Conservation (phyloP, 2,329 filamentous ascomycete genomes). For the Blastomyces gilchristii region DNA sequence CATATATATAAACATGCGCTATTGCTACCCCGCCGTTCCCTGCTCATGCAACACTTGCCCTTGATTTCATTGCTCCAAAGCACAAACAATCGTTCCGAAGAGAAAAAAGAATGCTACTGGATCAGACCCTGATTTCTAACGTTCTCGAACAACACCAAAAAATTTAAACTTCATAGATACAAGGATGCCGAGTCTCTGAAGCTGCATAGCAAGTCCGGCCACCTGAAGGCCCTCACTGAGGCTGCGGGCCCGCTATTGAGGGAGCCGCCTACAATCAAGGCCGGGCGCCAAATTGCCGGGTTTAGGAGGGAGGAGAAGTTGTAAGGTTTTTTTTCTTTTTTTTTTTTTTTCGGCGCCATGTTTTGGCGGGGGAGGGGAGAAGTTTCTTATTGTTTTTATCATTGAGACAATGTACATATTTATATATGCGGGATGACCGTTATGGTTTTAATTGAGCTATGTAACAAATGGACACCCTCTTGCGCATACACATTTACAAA, state of each 20-base stretch:
- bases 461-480: no score
- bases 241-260: conserved; percentile 10
- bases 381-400: neutral
- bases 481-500: neutral
- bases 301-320: conserved; percentile 12
- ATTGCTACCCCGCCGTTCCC: no score
- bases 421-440: no score
- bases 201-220: conserved; percentile 10
- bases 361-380: neutral
- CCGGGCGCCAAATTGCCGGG: conserved; percentile 11
- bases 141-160: neutral
- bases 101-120: neutral
- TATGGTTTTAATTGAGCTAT: no score
- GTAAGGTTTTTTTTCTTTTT: no score
- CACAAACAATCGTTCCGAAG: no score
- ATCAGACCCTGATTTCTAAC: neutral
- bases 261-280: conserved; percentile 9
- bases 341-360: neutral
- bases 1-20: no score
- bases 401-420: neutral
- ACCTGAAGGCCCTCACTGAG: conserved; percentile 12
- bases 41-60: no score
- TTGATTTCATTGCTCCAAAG: no score
- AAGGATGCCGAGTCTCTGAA: conserved; percentile 10
- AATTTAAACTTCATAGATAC: conserved; percentile 11